Evolutionary conservation across 2,329 filamentous ascomycete species (phyloP).

Genomic region (Chrysosporium queenslandicum): DNA sequence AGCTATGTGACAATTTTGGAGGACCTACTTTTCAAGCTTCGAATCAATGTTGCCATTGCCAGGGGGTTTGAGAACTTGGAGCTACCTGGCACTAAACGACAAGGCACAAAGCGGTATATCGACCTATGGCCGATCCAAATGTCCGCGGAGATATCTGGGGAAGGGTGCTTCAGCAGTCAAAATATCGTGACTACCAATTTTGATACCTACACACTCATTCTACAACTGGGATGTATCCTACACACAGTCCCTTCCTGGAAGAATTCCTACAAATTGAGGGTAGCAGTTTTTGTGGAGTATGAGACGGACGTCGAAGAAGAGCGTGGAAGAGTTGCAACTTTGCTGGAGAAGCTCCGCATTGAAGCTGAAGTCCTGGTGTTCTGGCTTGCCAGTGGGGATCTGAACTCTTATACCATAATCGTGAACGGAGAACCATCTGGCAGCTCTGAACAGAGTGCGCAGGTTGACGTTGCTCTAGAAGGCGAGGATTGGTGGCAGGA

Average conservation of each 20-base stretch:
- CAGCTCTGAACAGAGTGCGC: conserved; percentile 42
- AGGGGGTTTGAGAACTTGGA: conserved; percentile 71
- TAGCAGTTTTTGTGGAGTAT: conserved; percentile 83
- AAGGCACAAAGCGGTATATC: conserved; percentile 63
- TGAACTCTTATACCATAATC: conserved; percentile 66
- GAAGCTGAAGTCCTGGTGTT: conserved; percentile 70
- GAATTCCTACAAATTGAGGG: conserved; percentile 59
- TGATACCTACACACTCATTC: conserved; percentile 79
- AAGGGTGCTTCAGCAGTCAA: conserved; percentile 48
- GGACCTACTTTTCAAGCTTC: conserved; percentile 64
- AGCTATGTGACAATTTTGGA: conserved; percentile 76
- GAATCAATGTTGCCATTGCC: conserved; percentile 75
- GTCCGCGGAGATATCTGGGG: conserved; percentile 68
- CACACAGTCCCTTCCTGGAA: conserved; percentile 75
- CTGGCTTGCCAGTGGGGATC: conserved; percentile 63
- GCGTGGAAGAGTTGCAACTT: conserved; percentile 56
- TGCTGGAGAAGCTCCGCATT: conserved; percentile 73
- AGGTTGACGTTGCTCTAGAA: conserved; percentile 56
- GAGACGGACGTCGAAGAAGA: conserved; percentile 76
- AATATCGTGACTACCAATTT: conserved; percentile 77
- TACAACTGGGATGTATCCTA: conserved; percentile 76
- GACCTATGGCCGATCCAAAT: conserved; percentile 91
- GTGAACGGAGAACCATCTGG: conserved; percentile 56
- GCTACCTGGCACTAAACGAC: conserved; percentile 51
- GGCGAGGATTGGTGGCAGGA: conserved; percentile 78